These are phyloP conservation scores for Leccinum boreale DNA, from an alignment of 768 basidiomycete species.

Conservation along the genomic window DNA sequence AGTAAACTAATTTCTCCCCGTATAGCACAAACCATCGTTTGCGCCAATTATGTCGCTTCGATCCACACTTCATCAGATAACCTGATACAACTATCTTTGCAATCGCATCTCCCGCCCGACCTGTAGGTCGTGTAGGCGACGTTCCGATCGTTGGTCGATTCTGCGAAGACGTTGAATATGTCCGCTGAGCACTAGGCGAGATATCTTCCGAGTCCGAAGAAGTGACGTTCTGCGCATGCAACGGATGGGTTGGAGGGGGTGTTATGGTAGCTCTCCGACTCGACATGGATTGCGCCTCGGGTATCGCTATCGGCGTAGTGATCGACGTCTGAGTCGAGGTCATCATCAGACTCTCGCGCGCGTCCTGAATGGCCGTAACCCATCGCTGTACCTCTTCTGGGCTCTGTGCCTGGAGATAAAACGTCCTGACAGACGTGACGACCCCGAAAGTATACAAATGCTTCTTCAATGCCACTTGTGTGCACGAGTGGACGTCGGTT, in stretches of 20 bases:
- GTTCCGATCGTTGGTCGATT: conserved; percentile 37
- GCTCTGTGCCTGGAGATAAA: conserved; percentile 80
- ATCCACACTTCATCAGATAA: conserved; percentile 96
- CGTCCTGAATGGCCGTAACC: conserved; percentile 79
- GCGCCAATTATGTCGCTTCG: conserved; percentile 90
- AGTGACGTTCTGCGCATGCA: conserved; percentile 51
- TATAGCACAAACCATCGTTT: conserved; percentile 98
- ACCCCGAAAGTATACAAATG: conserved; percentile 89
- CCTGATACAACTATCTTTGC: conserved; percentile 77
- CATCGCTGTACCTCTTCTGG: conserved; percentile 75
- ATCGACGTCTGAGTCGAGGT: conserved; percentile 58
- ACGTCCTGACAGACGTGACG: conserved; percentile 86
- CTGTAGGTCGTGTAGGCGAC: conserved; percentile 43
- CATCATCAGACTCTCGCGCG: conserved; percentile 60
- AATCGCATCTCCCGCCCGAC: conserved; percentile 50
- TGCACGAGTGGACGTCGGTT: conserved; percentile 85
- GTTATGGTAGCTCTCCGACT: conserved; percentile 36
- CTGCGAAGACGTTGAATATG: conserved; percentile 45
- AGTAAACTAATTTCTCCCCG: conserved; percentile 83
- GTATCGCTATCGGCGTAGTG: conserved; percentile 53
- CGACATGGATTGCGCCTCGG: conserved; percentile 30
- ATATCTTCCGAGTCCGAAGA: conserved; percentile 81
- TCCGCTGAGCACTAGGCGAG: conserved; percentile 42
- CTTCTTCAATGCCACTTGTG: conserved; percentile 82
- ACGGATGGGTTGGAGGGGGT: conserved; percentile 44